Base-by-base conservation (phyloP, 1,284 basidiomycete genomes). In the Apiotrichum porosum region DNA sequence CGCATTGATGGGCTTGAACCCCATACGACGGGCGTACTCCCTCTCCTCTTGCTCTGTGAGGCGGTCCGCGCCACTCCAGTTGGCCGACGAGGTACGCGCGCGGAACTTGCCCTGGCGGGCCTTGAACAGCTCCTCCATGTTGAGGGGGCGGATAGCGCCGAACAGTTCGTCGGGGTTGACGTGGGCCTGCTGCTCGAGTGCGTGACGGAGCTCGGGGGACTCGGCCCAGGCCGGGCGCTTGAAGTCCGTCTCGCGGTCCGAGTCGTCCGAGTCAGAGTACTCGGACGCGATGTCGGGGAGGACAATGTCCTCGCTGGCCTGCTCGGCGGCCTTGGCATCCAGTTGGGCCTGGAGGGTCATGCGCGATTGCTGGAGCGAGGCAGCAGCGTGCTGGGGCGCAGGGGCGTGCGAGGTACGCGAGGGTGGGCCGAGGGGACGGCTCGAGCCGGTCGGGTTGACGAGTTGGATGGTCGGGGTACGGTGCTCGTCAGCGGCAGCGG, bases 261-360 rank as follows among this genome's bases (percentile, higher is more conserved):
- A 88, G 62, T 94, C 88, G 41, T 91, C 92, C 4, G 90, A 93
- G 71, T 95, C 87, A 3, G 90, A 94, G 71, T 95, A 95, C 73
- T 95, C 92, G 71, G 87, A 91, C 57, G 89, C 85, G 62, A 94
- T 90, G 48, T 95, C 92, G 0, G 92, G 91, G 30, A 97, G 77
- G 58, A 91, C 67, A 24, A 69, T 92, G 56, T 80, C 83, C 68
- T 69, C 78, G 55, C 61, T 67, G 68, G 68, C 78, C 55, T 59
- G 65, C 46, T 68, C 62, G 19, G 52, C 46, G 9, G 67, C 72
- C 54, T 77, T 75, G 59, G 79, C 81, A 35, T 80, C 79, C 45
- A 67, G 58, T 50, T 66, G 71, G 32, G 54, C 56, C 52, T 70
- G 71, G 21, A 69, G 60, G 2, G 62, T 61, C 34, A 72, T 59